phyloP scores from a whole-genome alignment of 768 basidiomycete genomes.

The Serendipita sp. region DNA sequence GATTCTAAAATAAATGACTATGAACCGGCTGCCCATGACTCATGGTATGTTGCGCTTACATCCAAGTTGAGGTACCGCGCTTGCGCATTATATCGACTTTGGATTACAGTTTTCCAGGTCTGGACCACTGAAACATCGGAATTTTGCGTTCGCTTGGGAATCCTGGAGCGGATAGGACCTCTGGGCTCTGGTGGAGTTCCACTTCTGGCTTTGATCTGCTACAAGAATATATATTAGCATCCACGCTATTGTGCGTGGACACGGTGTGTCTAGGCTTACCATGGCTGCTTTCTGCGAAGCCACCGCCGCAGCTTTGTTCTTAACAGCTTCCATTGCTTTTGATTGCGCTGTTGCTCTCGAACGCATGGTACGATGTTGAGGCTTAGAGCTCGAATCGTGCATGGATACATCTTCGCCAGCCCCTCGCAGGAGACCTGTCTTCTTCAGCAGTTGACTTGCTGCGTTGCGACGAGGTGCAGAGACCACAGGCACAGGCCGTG shows the following conservation, averaged over 20 bases:
- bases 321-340: slow-evolving; percentile 4
- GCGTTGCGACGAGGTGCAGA: slow-evolving; percentile 2
- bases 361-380: neutral
- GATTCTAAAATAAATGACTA: slow-evolving; percentile 22
- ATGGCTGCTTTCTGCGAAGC: neutral
- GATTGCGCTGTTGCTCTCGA: neutral
- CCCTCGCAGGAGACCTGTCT: neutral
- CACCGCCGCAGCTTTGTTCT: neutral
- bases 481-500: neutral
- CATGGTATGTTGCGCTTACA: slow-evolving; percentile 30
- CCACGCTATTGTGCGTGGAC: neutral
- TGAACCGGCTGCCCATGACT: neutral
- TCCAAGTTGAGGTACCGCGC: slow-evolving; percentile 64
- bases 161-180: neutral
- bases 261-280: neutral
- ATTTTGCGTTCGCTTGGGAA: neutral
- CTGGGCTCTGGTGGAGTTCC: neutral
- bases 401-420: slow-evolving; percentile 2
- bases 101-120: slow-evolving; percentile 61
- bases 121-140: slow-evolving; percentile 28
- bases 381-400: neutral
- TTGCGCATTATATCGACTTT: slow-evolving; percentile 56
- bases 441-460: slow-evolving; percentile 3
- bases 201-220: neutral
- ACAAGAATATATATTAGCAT: neutral